phyloP scores from a whole-genome alignment of 495 filamentous ascomycete genomes.

The Tuber borchii region DNA sequence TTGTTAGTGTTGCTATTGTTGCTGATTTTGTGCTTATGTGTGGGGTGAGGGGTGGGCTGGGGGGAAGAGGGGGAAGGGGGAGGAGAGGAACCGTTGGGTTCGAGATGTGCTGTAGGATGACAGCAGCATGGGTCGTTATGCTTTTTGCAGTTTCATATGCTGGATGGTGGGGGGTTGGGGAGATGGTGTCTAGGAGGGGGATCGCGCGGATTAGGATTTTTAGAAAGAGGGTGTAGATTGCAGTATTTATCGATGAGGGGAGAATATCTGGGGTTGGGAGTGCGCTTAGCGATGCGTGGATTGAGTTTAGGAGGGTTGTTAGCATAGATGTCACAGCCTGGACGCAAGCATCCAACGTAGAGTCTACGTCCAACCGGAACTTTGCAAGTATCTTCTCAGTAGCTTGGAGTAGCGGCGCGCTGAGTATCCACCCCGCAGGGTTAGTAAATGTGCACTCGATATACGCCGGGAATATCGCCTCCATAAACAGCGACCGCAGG shows the following conservation, averaged over 20 bases:
- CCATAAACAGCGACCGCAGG: slow-evolving; percentile 54
- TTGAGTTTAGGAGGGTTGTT: slow-evolving; percentile 45
- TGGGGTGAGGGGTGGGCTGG: background rate
- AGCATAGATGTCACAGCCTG: slow-evolving; percentile 47
- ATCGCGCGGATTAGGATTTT: slow-evolving; percentile 48
- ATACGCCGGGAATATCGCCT: slow-evolving; percentile 61
- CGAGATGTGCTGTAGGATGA: background rate
- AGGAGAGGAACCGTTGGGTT: background rate
- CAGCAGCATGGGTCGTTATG: slow-evolving; percentile 13
- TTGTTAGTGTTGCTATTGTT: background rate
- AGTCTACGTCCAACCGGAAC: slow-evolving; percentile 50
- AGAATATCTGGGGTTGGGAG: slow-evolving; percentile 45
- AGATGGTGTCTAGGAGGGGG: slow-evolving; percentile 52
- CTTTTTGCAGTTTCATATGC: slow-evolving; percentile 6
- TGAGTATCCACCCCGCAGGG: slow-evolving; percentile 55
- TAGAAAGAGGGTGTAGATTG: slow-evolving; percentile 43
- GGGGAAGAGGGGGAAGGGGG: background rate
- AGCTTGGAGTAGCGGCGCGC: slow-evolving; percentile 53
- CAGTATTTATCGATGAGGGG: slow-evolving; percentile 44
- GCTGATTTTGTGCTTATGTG: background rate
- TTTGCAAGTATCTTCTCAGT: slow-evolving; percentile 46
- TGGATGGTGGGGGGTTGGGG: slow-evolving; percentile 2
- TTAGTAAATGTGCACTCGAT: slow-evolving; percentile 50
- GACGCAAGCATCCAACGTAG: slow-evolving; percentile 47
- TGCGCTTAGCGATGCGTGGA: slow-evolving; percentile 35